A percentile compares a stretch with the other conserved stretches of the same genome.
Evolutionary conservation across 352 stramenopile genomes (phyloP).

Genomic region (Hyaloperonospora brassicae): DNA sequence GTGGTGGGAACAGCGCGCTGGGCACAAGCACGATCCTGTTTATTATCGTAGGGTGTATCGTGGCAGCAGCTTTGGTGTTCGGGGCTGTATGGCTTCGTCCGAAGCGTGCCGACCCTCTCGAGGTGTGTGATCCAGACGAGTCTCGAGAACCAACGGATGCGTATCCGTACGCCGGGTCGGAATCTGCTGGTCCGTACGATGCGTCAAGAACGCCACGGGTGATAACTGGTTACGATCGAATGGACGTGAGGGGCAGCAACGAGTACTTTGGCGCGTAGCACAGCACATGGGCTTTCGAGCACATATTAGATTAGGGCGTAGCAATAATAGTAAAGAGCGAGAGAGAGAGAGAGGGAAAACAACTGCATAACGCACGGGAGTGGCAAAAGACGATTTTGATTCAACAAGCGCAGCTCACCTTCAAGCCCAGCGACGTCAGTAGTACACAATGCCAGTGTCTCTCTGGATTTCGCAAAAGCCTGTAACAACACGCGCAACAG

Average conservation of each 20-base stretch:
- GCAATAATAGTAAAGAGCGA: slow-evolving; percentile 2
- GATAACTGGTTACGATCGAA: slow-evolving; percentile 1
- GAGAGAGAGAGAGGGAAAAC: slow-evolving; percentile 1
- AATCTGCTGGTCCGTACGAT: slow-evolving; percentile 25
- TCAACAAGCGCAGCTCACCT: slow-evolving; percentile 9
- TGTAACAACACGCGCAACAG: slow-evolving; percentile 1
- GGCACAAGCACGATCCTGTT: slow-evolving; percentile 22
- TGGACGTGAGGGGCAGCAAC: too few species aligned
- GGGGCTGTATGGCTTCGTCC: slow-evolving; percentile 29
- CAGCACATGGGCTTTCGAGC: slow-evolving; percentile 14
- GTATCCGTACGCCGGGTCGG: slow-evolving; percentile 18
- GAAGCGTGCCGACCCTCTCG: slow-evolving; percentile 18
- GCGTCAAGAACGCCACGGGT: slow-evolving; percentile 23
- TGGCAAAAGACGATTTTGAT: slow-evolving; percentile 21
- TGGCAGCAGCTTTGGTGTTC: slow-evolving; percentile 24
- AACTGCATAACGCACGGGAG: not conserved
- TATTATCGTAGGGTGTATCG: slow-evolving; percentile 27
- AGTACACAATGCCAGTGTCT: slow-evolving; percentile 22
- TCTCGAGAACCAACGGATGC: slow-evolving; percentile 17
- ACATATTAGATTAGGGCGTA: slow-evolving; percentile 6
- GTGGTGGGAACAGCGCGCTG: slow-evolving; percentile 9
- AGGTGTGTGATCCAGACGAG: slow-evolving; percentile 18
- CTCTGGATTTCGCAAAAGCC: slow-evolving; percentile 28
- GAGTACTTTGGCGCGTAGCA: slow-evolving; percentile 7
- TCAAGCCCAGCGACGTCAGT: slow-evolving; percentile 12